Evolutionary conservation across 768 basidiomycete genomes (phyloP).

Genomic region (Chalciporus sphaerocephalus): DNA sequence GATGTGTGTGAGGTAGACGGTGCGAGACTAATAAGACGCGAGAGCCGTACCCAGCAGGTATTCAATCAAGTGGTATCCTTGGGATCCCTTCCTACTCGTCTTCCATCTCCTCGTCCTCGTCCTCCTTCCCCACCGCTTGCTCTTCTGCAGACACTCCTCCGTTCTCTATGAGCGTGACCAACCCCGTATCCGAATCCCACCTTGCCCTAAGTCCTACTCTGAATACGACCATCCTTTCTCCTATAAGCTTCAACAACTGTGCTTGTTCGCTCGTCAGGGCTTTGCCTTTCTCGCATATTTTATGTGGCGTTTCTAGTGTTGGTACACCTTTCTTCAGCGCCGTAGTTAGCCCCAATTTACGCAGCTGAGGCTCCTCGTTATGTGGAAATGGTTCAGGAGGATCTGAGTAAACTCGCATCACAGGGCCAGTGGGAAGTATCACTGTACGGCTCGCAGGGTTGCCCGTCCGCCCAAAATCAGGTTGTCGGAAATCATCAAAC

Average conservation of each 20-base stretch:
- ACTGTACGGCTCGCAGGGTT: conserved; percentile 74
- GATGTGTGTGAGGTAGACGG: too few relatives aligned
- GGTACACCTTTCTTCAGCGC: conserved; percentile 85
- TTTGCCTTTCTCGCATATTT: conserved; percentile 80
- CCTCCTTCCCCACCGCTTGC: conserved; percentile 25
- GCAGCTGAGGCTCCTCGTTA: conserved; percentile 94
- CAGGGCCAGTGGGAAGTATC: conserved; percentile 75
- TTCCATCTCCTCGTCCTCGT: conserved; percentile 45
- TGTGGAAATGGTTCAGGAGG: conserved; percentile 91
- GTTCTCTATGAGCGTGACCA: conserved; percentile 57
- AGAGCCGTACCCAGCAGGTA: neutral
- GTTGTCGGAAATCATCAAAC: conserved; percentile 87
- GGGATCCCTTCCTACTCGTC: conserved; percentile 35
- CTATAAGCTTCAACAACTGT: conserved; percentile 87
- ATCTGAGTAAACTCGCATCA: conserved; percentile 75
- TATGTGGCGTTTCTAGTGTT: conserved; percentile 72
- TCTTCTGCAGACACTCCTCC: conserved; percentile 36
- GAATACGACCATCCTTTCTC: conserved; percentile 85
- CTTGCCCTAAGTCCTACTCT: conserved; percentile 63
- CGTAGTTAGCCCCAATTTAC: conserved; percentile 86
- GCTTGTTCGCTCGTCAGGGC: conserved; percentile 81
- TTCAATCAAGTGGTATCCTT: neutral
- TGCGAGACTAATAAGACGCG: too few relatives aligned
- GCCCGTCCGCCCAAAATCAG: conserved; percentile 89
- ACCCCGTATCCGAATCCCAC: conserved; percentile 67